A percentile compares a stretch with the other conserved stretches of the same genome.
Evolutionary conservation across 768 basidiomycete genomes (phyloP).

Genomic region (Lanmaoa rubissima): DNA sequence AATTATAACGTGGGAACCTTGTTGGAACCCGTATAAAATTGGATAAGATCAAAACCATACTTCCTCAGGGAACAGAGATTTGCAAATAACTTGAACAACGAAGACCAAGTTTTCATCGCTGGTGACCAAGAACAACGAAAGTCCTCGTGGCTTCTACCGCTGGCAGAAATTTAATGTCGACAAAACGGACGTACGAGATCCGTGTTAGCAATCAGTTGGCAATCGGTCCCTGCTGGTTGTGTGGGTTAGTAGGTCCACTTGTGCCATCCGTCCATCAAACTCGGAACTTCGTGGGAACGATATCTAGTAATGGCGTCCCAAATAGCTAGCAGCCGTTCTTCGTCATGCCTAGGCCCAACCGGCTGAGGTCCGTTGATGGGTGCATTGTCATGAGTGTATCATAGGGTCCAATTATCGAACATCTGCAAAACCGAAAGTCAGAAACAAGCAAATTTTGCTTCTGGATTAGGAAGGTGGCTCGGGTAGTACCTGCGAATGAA

Average conservation of each 20-base stretch:
- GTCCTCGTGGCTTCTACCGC: neutral
- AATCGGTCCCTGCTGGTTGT: neutral
- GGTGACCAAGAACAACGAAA: neutral
- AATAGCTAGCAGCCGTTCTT: too few relatives aligned
- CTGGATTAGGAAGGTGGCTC: too few relatives aligned
- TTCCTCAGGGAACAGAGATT: neutral
- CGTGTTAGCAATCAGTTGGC: neutral
- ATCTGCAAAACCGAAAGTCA: too few relatives aligned
- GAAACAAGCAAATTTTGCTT: too few relatives aligned
- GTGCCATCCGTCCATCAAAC: neutral
- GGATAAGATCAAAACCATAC: neutral
- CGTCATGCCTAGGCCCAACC: too few relatives aligned
- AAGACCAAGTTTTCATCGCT: neutral
- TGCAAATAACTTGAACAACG: neutral
- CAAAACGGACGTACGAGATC: neutral
- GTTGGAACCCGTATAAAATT: neutral
- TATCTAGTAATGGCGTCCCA: too few relatives aligned
- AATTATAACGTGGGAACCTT: neutral
- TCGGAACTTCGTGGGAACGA: neutral
- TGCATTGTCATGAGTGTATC: too few relatives aligned
- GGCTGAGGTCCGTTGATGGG: too few relatives aligned
- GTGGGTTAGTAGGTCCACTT: neutral
- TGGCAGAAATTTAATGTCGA: neutral
- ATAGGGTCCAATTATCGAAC: too few relatives aligned
- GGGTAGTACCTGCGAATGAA: too few relatives aligned